Percentiles rank a stretch among this genome's conserved stretches.
phyloP scores from a whole-genome alignment of 2,329 filamentous ascomycete species.

The Verticillium tricorpus region DNA sequence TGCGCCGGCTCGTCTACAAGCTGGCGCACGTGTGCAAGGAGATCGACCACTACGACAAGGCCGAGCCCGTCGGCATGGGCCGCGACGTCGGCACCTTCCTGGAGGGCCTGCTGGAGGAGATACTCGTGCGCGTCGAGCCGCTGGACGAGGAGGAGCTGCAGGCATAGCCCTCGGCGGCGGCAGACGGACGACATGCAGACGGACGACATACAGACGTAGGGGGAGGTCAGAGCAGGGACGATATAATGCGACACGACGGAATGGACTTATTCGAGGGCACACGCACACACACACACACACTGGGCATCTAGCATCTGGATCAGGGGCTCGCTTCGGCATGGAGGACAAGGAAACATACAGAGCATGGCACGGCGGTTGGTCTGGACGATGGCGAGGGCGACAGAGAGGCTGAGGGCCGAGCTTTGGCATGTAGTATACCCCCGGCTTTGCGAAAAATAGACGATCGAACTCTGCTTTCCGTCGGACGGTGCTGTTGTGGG shows the following conservation, averaged over 20 bases:
- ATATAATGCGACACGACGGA: not conserved
- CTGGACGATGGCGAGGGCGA: not conserved
- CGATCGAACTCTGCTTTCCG: not conserved
- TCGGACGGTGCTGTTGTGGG: too few relatives aligned
- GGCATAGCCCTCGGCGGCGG: not conserved
- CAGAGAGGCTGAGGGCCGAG: not conserved
- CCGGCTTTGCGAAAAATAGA: not conserved
- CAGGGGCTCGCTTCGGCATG: not conserved
- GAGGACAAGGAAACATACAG: not conserved
- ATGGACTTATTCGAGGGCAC: not conserved
- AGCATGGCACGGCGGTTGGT: not conserved
- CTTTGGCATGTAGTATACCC: not conserved
- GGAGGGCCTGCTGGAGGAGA: constrained; percentile 89
- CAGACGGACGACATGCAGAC: not conserved
- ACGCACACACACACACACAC: not conserved
- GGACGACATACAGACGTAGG: constrained; percentile 35
- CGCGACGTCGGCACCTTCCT: constrained; percentile 83
- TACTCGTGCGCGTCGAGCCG: constrained; percentile 86
- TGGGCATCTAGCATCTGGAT: not conserved
- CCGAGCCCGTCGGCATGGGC: constrained; percentile 88
- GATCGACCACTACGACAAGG: constrained; percentile 83
- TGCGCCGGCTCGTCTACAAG: constrained; percentile 77
- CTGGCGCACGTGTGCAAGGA: constrained; percentile 80
- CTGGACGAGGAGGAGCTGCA: constrained; percentile 63
- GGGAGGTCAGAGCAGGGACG: constrained; percentile 31